Conservation (phyloP, 495 filamentous ascomycete genomes). For the Tetracladium setigerum region DNA sequence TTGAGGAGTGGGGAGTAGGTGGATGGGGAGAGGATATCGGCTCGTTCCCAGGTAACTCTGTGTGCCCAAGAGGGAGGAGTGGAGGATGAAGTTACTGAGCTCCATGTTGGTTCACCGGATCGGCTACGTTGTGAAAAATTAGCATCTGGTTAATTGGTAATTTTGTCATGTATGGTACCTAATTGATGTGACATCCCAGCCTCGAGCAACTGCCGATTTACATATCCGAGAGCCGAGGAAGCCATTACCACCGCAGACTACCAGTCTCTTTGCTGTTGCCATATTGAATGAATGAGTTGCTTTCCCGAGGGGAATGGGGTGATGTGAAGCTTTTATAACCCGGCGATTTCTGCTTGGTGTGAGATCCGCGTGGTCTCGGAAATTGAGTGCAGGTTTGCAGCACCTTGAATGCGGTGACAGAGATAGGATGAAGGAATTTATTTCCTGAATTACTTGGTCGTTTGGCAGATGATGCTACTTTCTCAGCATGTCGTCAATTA, state of each 20-base stretch:
- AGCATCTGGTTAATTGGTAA: background rate
- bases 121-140: conserved; percentile 44
- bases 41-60: conserved; percentile 77
- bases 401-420: too few relatives aligned
- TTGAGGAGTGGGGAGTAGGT: conserved; percentile 67
- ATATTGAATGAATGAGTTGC: conserved; percentile 19
- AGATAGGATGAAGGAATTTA: too few relatives aligned
- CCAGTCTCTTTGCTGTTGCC: conserved; percentile 56
- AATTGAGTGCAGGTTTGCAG: too few relatives aligned
- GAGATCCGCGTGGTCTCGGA: too few relatives aligned
- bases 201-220: conserved; percentile 70
- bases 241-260: conserved; percentile 92
- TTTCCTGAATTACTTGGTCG: too few relatives aligned
- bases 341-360: too few relatives aligned
- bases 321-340: background rate
- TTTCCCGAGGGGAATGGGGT: conserved; percentile 1
- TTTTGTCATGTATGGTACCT: conserved; percentile 45
- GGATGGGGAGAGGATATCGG: conserved; percentile 73
- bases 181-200: conserved; percentile 85
- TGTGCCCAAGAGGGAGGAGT: conserved; percentile 72
- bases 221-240: conserved; percentile 93
- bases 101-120: conserved; percentile 83
- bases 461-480: too few relatives aligned
- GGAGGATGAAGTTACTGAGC: conserved; percentile 61
- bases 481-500: too few relatives aligned